Conservation (phyloP, 441 rosid genomes). For the Corymbia calophylla region DNA sequence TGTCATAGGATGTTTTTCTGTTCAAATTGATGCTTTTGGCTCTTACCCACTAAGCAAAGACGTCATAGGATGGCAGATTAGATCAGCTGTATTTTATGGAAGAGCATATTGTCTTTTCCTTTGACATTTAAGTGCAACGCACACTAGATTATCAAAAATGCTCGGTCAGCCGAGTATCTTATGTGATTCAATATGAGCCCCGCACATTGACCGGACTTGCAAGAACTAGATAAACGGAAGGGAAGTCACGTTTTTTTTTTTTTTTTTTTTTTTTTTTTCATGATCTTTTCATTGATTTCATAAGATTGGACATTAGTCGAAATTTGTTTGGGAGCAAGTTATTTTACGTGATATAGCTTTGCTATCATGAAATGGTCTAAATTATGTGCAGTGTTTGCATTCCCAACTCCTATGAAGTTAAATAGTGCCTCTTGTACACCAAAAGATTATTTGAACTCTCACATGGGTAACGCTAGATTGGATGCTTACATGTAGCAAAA, state of each 20-base stretch:
- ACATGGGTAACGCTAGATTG: neutral
- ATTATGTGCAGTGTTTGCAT: neutral
- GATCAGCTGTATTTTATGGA: neutral
- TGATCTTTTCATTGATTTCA: neutral
- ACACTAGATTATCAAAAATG: neutral
- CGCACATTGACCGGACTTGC: neutral
- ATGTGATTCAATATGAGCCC: neutral
- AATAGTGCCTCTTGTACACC: neutral
- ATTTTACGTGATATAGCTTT: neutral
- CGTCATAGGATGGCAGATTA: neutral
- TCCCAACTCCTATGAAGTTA: neutral
- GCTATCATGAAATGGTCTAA: neutral
- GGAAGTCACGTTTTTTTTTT: neutral
- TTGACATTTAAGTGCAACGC: neutral
- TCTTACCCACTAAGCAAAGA: neutral
- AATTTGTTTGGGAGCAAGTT: neutral
- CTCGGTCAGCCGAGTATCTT: neutral
- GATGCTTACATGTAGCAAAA: neutral
- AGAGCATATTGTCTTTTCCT: neutral
- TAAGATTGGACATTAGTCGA: neutral
- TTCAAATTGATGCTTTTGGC: neutral
- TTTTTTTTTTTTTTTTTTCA: neutral
- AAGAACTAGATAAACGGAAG: neutral
- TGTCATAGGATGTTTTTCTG: neutral
- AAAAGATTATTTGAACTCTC: neutral